A percentile compares a stretch with the other conserved stretches of the same genome.
phyloP scores from a whole-genome alignment of 805 yeast species.

The Candida sithepensis region DNA sequence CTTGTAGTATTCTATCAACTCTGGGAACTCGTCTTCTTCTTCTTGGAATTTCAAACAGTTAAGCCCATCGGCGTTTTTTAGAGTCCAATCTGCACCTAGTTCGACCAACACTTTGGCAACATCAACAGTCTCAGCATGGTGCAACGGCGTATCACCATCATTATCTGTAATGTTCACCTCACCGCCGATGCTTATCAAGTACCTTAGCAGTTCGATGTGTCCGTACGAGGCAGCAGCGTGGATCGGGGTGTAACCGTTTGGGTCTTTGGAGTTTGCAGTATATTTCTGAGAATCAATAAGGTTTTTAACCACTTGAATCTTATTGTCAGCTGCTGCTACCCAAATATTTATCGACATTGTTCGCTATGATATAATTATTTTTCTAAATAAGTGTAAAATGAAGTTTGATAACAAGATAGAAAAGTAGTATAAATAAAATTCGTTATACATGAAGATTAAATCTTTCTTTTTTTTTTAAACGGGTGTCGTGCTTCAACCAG shows the following conservation, averaged over 20 bases:
- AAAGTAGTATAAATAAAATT: too few species aligned
- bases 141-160: slow-evolving; percentile 96
- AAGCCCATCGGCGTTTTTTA: slow-evolving; percentile 68
- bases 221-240: slow-evolving; percentile 98
- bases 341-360: slow-evolving; percentile 58
- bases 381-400: too few species aligned
- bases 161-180: slow-evolving; percentile 76
- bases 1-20: slow-evolving; percentile 56
- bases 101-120: slow-evolving; percentile 66
- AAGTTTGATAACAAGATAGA: too few species aligned
- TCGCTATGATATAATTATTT: too few species aligned
- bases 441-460: not conserved
- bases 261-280: slow-evolving; percentile 75
- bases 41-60: slow-evolving; percentile 72
- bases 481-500: not conserved
- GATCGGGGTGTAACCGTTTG: slow-evolving; percentile 92
- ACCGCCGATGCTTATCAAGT: slow-evolving; percentile 51
- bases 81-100: slow-evolving; percentile 59
- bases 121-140: slow-evolving; percentile 72
- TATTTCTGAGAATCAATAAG: slow-evolving; percentile 47
- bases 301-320: slow-evolving; percentile 52
- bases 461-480: not conserved
- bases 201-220: slow-evolving; percentile 61
- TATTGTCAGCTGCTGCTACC: slow-evolving; percentile 93
- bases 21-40: slow-evolving; percentile 85